phyloP scores from a whole-genome alignment of 2,329 filamentous ascomycete genomes.

The Chaetomium globosum region DNA sequence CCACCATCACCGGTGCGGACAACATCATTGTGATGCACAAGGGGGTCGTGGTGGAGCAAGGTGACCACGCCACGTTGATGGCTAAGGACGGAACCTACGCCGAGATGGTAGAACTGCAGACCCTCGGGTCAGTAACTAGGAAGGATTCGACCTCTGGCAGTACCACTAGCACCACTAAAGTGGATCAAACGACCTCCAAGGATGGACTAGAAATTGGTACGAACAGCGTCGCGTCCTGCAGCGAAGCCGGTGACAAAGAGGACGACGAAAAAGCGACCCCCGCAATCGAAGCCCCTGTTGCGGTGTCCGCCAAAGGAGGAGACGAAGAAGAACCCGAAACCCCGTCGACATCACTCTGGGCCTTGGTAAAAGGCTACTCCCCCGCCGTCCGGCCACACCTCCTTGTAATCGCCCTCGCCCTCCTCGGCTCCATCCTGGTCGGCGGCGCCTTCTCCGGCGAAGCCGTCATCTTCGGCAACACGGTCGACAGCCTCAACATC shows the following conservation, averaged over 20 bases:
- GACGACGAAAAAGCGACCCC: not conserved
- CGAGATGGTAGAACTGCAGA: constrained; percentile 47
- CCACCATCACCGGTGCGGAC: constrained; percentile 59
- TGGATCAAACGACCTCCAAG: not conserved
- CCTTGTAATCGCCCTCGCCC: constrained; percentile 48
- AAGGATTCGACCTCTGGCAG: constrained; percentile 7
- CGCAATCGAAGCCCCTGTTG: not conserved
- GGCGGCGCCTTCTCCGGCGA: constrained; percentile 61
- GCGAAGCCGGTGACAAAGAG: constrained; percentile 10
- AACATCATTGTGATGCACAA: constrained; percentile 62
- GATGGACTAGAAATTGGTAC: constrained; percentile 5
- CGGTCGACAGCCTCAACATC: constrained; percentile 57
- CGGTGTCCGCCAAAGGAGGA: not conserved
- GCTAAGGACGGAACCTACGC: constrained; percentile 50
- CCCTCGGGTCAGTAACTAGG: constrained; percentile 12
- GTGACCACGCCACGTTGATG: constrained; percentile 60
- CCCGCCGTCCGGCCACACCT: constrained; percentile 44
- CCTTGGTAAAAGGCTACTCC: constrained; percentile 31
- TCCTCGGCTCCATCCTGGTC: constrained; percentile 56
- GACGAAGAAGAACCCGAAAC: constrained; percentile 22
- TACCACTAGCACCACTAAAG: not conserved
- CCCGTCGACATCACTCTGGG: constrained; percentile 33
- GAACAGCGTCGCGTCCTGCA: constrained; percentile 1
- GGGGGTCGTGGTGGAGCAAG: constrained; percentile 59
- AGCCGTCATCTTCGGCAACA: constrained; percentile 64